These are phyloP conservation scores for Cynanchum wilfordii DNA, from an alignment of 257 asterid genomes.

Conservation along the genomic window DNA sequence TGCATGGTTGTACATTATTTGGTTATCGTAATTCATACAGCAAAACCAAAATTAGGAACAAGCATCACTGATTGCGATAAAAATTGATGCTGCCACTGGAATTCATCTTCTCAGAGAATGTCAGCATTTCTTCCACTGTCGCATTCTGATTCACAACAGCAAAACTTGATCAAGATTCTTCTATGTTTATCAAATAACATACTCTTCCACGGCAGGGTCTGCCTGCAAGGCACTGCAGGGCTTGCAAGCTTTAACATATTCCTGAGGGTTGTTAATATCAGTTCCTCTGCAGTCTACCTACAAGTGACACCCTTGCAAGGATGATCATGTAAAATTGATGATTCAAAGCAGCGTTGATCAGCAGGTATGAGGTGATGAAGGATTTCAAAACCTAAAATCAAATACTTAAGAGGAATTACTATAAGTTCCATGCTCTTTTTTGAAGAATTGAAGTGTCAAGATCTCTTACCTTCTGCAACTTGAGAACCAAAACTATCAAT, in stretches of 20 bases:
- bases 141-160: constrained; percentile 3
- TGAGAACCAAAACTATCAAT: constrained; percentile 35
- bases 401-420: constrained; percentile 3
- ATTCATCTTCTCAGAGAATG: background rate
- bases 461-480: constrained; percentile 40
- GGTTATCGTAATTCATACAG: background rate
- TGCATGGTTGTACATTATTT: too few species aligned
- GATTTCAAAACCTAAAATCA: constrained; percentile 39
- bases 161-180: background rate
- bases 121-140: background rate
- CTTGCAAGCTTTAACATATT: constrained; percentile 6
- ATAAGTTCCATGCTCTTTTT: background rate
- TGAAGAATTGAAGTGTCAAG: background rate
- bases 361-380: constrained; percentile 26
- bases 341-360: constrained; percentile 30
- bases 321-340: constrained; percentile 41
- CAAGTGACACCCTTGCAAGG: constrained; percentile 47
- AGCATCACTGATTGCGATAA: constrained; percentile 2
- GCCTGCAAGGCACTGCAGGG: background rate
- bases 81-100: constrained; percentile 3
- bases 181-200: background rate
- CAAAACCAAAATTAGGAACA: background rate
- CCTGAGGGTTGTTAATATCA: constrained; percentile 1
- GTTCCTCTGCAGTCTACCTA: constrained; percentile 28
- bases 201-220: background rate